Conservation (phyloP, 2,329 filamentous ascomycete genomes). For the Penicillium aurantiogriseum region DNA sequence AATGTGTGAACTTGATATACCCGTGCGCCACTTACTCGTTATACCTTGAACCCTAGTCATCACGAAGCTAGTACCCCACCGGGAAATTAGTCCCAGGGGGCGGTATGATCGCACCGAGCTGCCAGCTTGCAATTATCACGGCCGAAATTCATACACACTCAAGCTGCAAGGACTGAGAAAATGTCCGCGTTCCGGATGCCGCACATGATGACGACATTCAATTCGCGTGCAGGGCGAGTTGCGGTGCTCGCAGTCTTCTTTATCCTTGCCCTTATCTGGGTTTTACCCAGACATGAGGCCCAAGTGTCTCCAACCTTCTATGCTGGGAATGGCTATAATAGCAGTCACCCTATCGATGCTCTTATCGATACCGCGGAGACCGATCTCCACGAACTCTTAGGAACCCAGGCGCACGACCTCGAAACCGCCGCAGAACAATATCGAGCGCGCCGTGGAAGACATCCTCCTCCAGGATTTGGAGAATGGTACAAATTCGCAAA, state of each 20-base stretch:
- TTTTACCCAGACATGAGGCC: neutral
- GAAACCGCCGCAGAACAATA: slow-evolving; percentile 44
- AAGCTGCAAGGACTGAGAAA: neutral
- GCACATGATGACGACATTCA: neutral
- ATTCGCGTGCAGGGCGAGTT: slow-evolving; percentile 1
- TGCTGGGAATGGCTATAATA: neutral
- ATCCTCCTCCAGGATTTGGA: slow-evolving; percentile 53
- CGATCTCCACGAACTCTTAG: slow-evolving; percentile 13
- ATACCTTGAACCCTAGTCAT: neutral
- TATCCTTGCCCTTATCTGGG: neutral
- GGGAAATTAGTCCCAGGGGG: neutral
- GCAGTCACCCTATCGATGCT: slow-evolving; percentile 19
- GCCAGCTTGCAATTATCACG: neutral
- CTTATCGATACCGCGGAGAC: slow-evolving; percentile 17
- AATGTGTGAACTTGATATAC: neutral
- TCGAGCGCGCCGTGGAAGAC: slow-evolving; percentile 44
- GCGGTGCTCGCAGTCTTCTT: neutral
- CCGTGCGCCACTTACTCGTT: neutral
- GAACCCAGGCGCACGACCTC: slow-evolving; percentile 38
- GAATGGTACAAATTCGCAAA: slow-evolving; percentile 49
- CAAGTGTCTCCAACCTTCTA: neutral
- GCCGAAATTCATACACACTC: neutral
- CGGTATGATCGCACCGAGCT: neutral
- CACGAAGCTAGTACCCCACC: neutral
- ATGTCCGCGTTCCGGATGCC: neutral